Base-by-base conservation (phyloP, 495 filamentous ascomycete genomes). In the Penicillium ochrochloron region DNA sequence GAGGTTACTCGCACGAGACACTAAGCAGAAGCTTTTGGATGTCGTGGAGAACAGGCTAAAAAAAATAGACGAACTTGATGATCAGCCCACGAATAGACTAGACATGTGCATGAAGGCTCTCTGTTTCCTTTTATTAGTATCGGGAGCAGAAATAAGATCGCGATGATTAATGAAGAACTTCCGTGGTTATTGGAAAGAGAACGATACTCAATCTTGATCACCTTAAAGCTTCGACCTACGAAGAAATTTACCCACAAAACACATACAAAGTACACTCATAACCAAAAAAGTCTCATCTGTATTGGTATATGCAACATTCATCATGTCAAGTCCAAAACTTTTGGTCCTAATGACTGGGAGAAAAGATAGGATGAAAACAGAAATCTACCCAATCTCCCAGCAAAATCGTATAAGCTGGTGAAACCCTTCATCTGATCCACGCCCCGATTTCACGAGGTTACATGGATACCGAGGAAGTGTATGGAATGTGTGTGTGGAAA, bases 251-350 rank as follows among this genome's bases (percentile, higher is more conserved):
- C 48, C 48, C 3, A 57, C 25, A 14, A 33, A 5, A 1, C 31
- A 4, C 5, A 33, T 27, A 41, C 50, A 33, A 53, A 31, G 9
- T 31, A 25, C 25, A 31, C 5, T 44, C 8, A 48, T 19, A 33
- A 54, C 52, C 48, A 52, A 58, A 50, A 51, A 37, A 52, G 52
- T 56, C 25, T 61, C 66, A 69, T 69, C 64, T 69, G 67, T 52
- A 68, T 72, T 70, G 70, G 67, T 73, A 74, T 70, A 70, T 72
- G 65, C 65, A 67, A 65, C 60, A 73, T 58, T 74, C 69, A 74
- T 74, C 66, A 69, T 65, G 67, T 74, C 70, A 68, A 72, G 63
- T 74, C 67, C 67, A 72, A 65, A 70, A 72, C 71, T 70, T 74
- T 72, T 74, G 63, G 66, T 68, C 65, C 71, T 70, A 67, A 65